Evolutionary conservation across 768 basidiomycete species (phyloP).

Genomic region (Panellus pusillus): DNA sequence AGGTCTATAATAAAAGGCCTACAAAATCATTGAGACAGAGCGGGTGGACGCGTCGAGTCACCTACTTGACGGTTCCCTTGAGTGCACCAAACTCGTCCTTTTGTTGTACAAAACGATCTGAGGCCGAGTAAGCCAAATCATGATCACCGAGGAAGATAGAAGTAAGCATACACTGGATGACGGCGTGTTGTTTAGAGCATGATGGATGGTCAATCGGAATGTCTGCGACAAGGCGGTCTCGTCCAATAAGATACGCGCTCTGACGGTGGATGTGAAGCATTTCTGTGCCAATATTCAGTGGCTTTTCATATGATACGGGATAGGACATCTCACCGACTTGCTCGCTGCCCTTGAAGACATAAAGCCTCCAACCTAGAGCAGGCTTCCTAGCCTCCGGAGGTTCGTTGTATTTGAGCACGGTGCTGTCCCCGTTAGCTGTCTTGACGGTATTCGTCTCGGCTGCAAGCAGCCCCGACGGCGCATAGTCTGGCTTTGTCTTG

Average conservation of each 20-base stretch:
- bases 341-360: conserved; percentile 95
- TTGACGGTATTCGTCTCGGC: conserved; percentile 94
- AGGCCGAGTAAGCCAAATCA: conserved; percentile 4
- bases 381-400: conserved; percentile 98
- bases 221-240: conserved; percentile 83
- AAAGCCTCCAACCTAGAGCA: conserved; percentile 84
- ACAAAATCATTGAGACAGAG: conserved; percentile 8
- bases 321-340: conserved; percentile 71
- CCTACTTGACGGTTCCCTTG: conserved; percentile 84
- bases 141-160: not conserved
- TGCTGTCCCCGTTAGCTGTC: conserved; percentile 69
- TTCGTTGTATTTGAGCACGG: conserved; percentile 95
- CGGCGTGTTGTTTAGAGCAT: conserved; percentile 98
- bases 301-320: not conserved
- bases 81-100: conserved; percentile 84
- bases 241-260: conserved; percentile 90
- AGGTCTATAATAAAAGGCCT: conserved; percentile 98
- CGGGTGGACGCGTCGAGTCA: conserved; percentile 13
- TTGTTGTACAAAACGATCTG: conserved; percentile 81
- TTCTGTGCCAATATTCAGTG: conserved; percentile 45
- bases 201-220: conserved; percentile 95
- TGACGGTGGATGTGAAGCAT: conserved; percentile 90
- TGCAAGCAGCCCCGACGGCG: conserved; percentile 84
- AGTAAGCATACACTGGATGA: conserved; percentile 76
- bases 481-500: conserved; percentile 88